Percentiles rank a stretch among this genome's conserved stretches.
Evolutionary conservation across 2,329 filamentous ascomycete genomes (phyloP).

Genomic region (Colletotrichum cereale): DNA sequence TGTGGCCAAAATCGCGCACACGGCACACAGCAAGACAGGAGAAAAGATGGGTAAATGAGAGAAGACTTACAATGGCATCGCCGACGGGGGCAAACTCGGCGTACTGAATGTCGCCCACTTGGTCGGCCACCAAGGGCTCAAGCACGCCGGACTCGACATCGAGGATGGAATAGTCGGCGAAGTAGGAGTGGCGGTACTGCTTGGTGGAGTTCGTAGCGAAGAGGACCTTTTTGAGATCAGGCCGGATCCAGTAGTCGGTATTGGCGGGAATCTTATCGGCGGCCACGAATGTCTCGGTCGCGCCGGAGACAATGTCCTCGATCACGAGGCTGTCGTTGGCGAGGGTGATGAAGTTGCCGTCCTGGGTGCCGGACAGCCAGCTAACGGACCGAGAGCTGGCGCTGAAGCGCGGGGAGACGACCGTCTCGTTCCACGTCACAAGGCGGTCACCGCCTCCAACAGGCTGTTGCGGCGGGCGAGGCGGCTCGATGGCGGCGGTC

Average conservation of each 20-base stretch:
- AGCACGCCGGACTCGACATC: conserved; percentile 69
- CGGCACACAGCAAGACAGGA: background rate
- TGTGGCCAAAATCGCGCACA: background rate
- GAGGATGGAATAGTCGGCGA: conserved; percentile 74
- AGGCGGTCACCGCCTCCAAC: conserved; percentile 67
- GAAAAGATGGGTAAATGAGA: too few species aligned
- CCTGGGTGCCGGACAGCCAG: conserved; percentile 70
- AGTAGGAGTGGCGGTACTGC: conserved; percentile 77
- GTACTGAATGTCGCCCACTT: conserved; percentile 75
- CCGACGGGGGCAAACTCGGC: conserved; percentile 71
- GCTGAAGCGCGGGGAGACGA: conserved; percentile 58
- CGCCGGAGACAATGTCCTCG: conserved; percentile 70
- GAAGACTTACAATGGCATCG: conserved; percentile 58
- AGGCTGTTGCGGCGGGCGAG: conserved; percentile 67
- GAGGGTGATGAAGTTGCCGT: conserved; percentile 72
- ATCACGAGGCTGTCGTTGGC: conserved; percentile 67
- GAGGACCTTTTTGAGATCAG: conserved; percentile 69
- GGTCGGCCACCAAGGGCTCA: conserved; percentile 68
- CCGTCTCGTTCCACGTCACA: conserved; percentile 72
- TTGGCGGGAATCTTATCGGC: conserved; percentile 69
- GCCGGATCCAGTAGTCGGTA: conserved; percentile 71
- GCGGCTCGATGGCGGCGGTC: conserved; percentile 59
- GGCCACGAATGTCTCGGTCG: conserved; percentile 68
- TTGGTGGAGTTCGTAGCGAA: conserved; percentile 76
- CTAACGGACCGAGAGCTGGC: conserved; percentile 62